Evolutionary conservation across 2,329 filamentous ascomycete genomes (phyloP), one percentile per base, ranked within the genome.

Genomic region (Rachicladosporium sp.): DNA sequence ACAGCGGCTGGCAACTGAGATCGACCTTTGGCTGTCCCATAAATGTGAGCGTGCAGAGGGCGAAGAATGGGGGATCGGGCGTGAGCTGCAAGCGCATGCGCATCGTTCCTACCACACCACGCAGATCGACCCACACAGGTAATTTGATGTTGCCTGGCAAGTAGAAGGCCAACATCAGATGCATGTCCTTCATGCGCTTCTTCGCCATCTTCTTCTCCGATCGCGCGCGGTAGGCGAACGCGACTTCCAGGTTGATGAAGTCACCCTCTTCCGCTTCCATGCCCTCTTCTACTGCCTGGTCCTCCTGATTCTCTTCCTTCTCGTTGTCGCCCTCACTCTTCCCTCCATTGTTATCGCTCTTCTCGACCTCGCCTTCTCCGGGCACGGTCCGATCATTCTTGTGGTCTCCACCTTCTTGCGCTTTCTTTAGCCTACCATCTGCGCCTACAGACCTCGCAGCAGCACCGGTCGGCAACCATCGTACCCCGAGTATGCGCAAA

Each of bases 231-330:
- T 87, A 88, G 1, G 82, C 77, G 50, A 87, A 80, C 0, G 79
- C 80, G 10, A 86, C 64, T 54, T 88, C 82, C 38, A 87, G 61
- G 51, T 87, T 87, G 56, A 86, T 71, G 50, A 86, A 86, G 46
- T 85, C 80, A 8, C 81, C 81, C 54, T 85, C 79, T 56, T 85
- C 81, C 2, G 78, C 80, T 50, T 82, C 76, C 77, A 84, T 80
- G 1, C 77, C 78, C 32, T 42, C 40, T 10, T 33, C 36, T 8
- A 38, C 31, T 9, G 59, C 44, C 36, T 59, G 50, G 33, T 53
- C 46, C 11, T 56, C 46, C 31, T 57, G 45, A 42, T 58, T 46
- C 10, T 44, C 46, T 7, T 51, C 44, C 3, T 50, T 53, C 7
- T 57, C 33, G 9, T 55, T 33, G 56, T 58, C 11, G 2, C 59